phyloP scores from a whole-genome alignment of 345 rosid genomes.

The Excoecaria cochinchinensis region DNA sequence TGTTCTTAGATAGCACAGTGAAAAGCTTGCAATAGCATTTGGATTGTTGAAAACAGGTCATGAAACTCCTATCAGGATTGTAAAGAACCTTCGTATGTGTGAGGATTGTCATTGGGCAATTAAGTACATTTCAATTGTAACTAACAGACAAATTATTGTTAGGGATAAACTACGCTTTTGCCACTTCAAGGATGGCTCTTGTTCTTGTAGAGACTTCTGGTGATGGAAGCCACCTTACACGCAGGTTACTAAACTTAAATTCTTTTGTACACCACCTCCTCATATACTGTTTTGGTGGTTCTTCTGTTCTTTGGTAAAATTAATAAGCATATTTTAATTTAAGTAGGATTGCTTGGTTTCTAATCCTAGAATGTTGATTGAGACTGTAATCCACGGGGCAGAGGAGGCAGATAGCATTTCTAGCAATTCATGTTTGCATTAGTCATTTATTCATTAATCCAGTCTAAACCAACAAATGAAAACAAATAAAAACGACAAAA shows the following conservation, averaged over 20 bases:
- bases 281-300: no score
- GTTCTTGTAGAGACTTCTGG: conserved; percentile 79
- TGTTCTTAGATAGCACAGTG: conserved; percentile 78
- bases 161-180: conserved; percentile 79
- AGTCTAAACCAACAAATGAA: no score
- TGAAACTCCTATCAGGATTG: conserved; percentile 44
- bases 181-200: conserved; percentile 62
- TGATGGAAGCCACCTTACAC: conserved; percentile 19
- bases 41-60: conserved; percentile 57
- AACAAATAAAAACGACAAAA: no score
- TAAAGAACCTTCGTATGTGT: conserved; percentile 78
- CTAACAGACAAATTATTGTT: conserved; percentile 62
- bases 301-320: no score
- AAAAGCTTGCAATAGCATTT: conserved; percentile 79
- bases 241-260: no score
- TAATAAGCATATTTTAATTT: no score
- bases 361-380: no score
- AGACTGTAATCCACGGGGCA: no score
- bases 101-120: conserved; percentile 79
- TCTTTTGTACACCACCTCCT: no score
- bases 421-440: background rate
- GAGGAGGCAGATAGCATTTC: no score
- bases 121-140: conserved; percentile 54
- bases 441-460: no score
- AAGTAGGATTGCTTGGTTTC: no score